These are phyloP conservation scores for Coniochaeta hoffmannii DNA, from an alignment of 2,329 filamentous ascomycete genomes.

Conservation along the genomic window DNA sequence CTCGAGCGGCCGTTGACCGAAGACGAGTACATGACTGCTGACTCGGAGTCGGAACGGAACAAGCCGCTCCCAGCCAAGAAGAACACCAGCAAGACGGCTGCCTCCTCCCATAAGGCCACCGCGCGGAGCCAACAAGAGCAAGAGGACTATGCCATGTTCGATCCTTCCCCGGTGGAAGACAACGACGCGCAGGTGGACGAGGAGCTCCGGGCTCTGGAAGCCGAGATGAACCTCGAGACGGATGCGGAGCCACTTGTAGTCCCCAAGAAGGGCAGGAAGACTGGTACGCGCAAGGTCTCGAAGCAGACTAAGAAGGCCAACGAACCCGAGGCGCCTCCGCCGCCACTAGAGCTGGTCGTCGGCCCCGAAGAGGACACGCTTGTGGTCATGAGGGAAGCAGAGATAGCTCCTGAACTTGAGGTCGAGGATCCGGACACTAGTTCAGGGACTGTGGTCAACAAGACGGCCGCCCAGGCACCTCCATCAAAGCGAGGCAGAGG, in stretches of 20 bases:
- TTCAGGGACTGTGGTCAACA: conserved; percentile 15
- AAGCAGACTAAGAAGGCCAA: conserved; percentile 44
- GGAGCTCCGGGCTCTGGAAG: conserved; percentile 40
- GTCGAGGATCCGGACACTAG: conserved; percentile 16
- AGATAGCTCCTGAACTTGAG: conserved; percentile 8
- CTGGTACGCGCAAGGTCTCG: conserved; percentile 41
- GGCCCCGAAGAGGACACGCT: conserved; percentile 9
- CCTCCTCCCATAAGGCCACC: conserved; percentile 17
- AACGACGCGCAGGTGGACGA: conserved; percentile 43
- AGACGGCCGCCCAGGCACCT: conserved; percentile 8
- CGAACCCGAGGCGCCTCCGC: conserved; percentile 12
- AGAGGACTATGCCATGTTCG: conserved; percentile 43
- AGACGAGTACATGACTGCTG: conserved; percentile 39
- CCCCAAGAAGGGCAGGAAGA: conserved; percentile 48
- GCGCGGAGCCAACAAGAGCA: conserved; percentile 19
- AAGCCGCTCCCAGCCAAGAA: conserved; percentile 21
- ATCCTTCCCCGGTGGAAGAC: conserved; percentile 34
- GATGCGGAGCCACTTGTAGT: conserved; percentile 31
- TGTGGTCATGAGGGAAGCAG: neutral
- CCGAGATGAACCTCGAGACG: conserved; percentile 37
- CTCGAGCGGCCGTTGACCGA: conserved; percentile 50
- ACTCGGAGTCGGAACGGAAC: conserved; percentile 37
- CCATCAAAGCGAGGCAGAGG: conserved; percentile 21
- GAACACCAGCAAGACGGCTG: conserved; percentile 21
- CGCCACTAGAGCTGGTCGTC: conserved; percentile 13